These are phyloP conservation scores for Nepenthes alata DNA, from an alignment of 179 eudicot genomes.

Conservation along the genomic window DNA sequence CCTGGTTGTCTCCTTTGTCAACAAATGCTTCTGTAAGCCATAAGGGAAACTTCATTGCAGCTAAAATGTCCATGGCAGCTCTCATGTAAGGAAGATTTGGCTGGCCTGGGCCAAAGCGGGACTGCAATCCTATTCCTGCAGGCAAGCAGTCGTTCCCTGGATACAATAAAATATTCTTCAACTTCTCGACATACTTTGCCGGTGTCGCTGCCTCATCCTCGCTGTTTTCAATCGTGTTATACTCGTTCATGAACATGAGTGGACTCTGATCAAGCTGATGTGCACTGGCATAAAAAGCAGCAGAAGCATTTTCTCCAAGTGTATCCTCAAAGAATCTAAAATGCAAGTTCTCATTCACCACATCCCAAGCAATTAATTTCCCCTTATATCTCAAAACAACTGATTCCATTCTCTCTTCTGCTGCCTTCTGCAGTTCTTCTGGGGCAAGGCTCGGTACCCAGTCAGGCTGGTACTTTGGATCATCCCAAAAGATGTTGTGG, in stretches of 20 bases:
- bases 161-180: conserved; percentile 18
- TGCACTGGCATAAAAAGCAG: conserved; percentile 13
- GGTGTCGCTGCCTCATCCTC: conserved; percentile 29
- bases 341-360: conserved; percentile 55
- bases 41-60: conserved; percentile 31
- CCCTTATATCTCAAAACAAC: conserved; percentile 38
- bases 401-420: conserved; percentile 24
- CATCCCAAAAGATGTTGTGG: conserved; percentile 65
- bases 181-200: conserved; percentile 30
- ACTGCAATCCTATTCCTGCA: conserved; percentile 44
- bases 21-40: conserved; percentile 66
- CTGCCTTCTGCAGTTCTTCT: conserved; percentile 19
- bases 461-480: conserved; percentile 29
- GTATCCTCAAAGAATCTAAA: conserved; percentile 34
- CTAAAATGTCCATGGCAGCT: conserved; percentile 41
- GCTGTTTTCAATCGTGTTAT: conserved; percentile 43
- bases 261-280: conserved; percentile 27
- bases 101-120: conserved; percentile 28
- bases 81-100: conserved; percentile 52
- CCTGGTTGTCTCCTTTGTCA: conserved; percentile 31
- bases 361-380: conserved; percentile 58
- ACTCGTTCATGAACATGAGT: conserved; percentile 53
- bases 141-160: conserved; percentile 25
- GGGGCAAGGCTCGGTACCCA: conserved; percentile 37
- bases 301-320: conserved; percentile 36